Evolutionary conservation across 2,329 filamentous ascomycete species (phyloP), one percentile per base, ranked within the genome.

Genomic region (Albifimbria verrucaria): DNA sequence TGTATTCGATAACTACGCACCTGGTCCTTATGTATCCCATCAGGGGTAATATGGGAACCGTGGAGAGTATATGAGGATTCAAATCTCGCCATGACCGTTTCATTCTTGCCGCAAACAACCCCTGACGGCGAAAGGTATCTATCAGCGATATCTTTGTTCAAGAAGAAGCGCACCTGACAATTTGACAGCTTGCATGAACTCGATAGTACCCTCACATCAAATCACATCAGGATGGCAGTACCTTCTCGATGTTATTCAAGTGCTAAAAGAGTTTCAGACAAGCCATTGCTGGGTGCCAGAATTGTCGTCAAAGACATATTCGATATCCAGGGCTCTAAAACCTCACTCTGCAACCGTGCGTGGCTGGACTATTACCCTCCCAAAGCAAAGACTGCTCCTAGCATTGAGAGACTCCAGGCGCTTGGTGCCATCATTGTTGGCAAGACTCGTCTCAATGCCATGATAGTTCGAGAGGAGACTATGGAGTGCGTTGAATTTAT

Each of bases 301-400:
- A 49, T 57, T 39, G 49, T 45, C 18, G 54, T 60, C 28, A 58
- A 58, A 43, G 58, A 58, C 41, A 60, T 44, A 18, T 48, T 60
- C 7, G 53, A 60, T 21, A 52, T 60, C 9, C 28, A 25, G 12
- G 58, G 56, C 18, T 39, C 48, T 20, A 58, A 58, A 28, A 58
- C 56, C 10, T 51, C 54, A 15, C 45, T 58, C 3, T 50, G 48
- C 42, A 60, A 55, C 28, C 58, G 54, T 24, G 49, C 51, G 4
- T 58, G 53, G 54, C 39, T 10, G 18, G 39, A 55, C 1, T 28
- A 51, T 11, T 48, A 55, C 12, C 46, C 52, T 2, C 43, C 53
- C 2, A 53, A 51, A 22, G 26, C 39, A 6, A 23, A 55, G 18
- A 51, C 23, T 22, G 54, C 58, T 3, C 20, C 39, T 12, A 52